Evolutionary conservation across 2,329 filamentous ascomycete species (phyloP), one percentile per base, ranked within the genome.

Genomic region (Cordyceps cateniannulata): DNA sequence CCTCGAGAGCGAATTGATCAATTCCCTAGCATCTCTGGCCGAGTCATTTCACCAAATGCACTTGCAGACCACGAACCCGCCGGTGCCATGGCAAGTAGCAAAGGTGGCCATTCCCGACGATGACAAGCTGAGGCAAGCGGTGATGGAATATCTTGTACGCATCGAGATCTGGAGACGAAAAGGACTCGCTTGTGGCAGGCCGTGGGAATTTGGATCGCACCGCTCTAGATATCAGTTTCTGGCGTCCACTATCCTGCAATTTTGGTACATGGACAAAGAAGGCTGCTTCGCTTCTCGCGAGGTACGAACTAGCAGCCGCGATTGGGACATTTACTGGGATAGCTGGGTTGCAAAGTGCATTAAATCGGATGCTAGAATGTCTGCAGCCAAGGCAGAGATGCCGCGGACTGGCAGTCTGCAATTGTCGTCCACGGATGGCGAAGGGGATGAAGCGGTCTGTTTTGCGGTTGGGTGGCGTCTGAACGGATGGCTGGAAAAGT

Each of bases 281-380:
- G 35, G 24, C 16, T 60, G 44, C 45, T 62, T 62, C n/a, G 3
- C 24, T 9, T 45, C 27, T 20, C 61, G 55, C 49, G 20, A 59
- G 3, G n/a, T 9, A 22, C 40, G 20, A n/a, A 53, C 47, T 7
- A 40, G 20, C 50, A 24, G 40, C 45, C 49, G 45, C 1, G 55
- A 52, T 38, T 69, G 67, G 65, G 65, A 71, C 25, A 47, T 57
- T 12, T 48, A 67, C 7, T 74, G 72, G 72, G 65, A 70, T 14
- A 40, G 61, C n/a, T 74, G 71, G 72, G 20, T 71, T 47, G 60
- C 64, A 1, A 61, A 64, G 14, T 35, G 58, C n/a, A 25, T 22
- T 3, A 32, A 8, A 29, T 27, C n/a, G 8, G 48, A 50, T n/a
- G 27, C 18, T 12, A 35, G 25, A 29, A 18, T n/a, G 32, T 50